Evolutionary conservation across 2,329 filamentous ascomycete genomes (phyloP).

Genomic region (Allantophomopsis cytisporea): DNA sequence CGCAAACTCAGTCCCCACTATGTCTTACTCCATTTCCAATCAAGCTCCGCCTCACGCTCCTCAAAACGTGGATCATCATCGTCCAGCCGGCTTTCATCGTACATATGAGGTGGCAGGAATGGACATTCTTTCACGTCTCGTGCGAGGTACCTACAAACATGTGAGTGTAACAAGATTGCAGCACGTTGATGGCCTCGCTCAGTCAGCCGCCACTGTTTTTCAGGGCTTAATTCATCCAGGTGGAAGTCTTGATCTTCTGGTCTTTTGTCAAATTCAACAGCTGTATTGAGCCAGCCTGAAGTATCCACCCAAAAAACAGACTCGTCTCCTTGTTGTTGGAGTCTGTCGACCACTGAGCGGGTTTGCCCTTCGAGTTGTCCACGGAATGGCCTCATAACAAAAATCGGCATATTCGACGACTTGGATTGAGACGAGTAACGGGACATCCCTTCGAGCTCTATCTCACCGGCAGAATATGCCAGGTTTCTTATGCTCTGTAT

Average conservation of each 20-base stretch:
- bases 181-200: constrained; percentile 20
- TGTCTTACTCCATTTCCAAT: background rate
- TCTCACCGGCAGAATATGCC: constrained; percentile 18
- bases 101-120: constrained; percentile 17
- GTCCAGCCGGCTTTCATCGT: background rate
- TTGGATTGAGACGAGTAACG: constrained; percentile 3
- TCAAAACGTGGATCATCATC: background rate
- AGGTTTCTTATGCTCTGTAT: background rate
- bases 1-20: background rate
- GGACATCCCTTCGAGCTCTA: constrained; percentile 10
- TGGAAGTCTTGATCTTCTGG: constrained; percentile 15
- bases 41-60: background rate
- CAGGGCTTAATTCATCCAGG: constrained; percentile 13
- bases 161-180: constrained; percentile 20
- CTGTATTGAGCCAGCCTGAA: constrained; percentile 21
- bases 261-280: constrained; percentile 9
- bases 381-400: constrained; percentile 21
- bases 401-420: constrained; percentile 14
- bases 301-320: constrained; percentile 24
- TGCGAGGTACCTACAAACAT: constrained; percentile 22
- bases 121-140: constrained; percentile 16
- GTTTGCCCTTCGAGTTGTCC: constrained; percentile 19
- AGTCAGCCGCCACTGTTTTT: constrained; percentile 17
- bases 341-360: constrained; percentile 17
- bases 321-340: constrained; percentile 20